These are phyloP conservation scores for Climacium dendroides DNA, from an alignment of 225 moss, liverwort and hornwort genomes.

Conservation along the genomic window DNA sequence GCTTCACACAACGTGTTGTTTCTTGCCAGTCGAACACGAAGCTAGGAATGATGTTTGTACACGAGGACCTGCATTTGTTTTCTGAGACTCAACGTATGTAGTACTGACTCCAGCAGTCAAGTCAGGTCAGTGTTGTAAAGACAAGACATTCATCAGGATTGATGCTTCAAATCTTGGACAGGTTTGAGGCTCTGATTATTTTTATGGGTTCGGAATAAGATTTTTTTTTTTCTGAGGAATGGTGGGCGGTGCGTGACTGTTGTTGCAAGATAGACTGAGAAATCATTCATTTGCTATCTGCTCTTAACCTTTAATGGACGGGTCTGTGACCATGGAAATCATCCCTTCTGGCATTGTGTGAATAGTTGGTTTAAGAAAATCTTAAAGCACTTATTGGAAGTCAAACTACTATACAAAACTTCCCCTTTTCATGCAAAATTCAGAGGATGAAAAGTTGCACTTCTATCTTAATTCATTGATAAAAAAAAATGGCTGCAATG, in stretches of 20 bases:
- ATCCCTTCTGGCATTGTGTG: too few species aligned
- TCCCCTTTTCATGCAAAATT: too few species aligned
- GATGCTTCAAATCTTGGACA: background rate
- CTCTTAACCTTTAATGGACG: too few species aligned
- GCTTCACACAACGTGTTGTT: background rate
- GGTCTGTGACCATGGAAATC: too few species aligned
- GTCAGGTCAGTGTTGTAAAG: background rate
- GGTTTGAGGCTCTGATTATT: background rate
- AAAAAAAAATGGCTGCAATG: too few species aligned
- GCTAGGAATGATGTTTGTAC: background rate
- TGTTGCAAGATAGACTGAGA: background rate
- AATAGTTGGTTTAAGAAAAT: too few species aligned
- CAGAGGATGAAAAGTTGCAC: too few species aligned
- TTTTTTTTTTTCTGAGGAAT: background rate
- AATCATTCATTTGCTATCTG: background rate
- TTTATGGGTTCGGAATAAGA: background rate
- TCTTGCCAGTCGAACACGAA: background rate
- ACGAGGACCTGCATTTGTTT: background rate
- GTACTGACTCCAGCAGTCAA: background rate
- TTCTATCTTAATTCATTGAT: too few species aligned
- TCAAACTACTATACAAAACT: too few species aligned
- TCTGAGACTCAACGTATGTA: background rate
- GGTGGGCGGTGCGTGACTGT: background rate
- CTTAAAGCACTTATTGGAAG: too few species aligned
- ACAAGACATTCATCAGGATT: background rate